Conservation (phyloP, 129 eudicot genomes). For the Deinandra increscens region DNA sequence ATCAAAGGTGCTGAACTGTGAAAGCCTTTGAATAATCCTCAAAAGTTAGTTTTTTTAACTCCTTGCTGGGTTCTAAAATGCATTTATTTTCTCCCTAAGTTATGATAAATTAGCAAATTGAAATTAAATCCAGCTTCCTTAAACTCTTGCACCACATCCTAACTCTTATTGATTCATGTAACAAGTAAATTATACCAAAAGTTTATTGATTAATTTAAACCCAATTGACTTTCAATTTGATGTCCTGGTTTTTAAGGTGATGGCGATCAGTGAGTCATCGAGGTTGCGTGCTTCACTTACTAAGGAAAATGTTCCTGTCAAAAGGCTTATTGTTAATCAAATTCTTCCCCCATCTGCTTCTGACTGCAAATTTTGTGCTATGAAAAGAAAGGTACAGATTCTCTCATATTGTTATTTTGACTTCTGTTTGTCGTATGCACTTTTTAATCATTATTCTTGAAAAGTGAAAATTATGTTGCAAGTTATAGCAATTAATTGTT, state of each 20-base stretch:
- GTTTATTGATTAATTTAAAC: neutral
- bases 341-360: conserved; percentile 92
- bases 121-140: neutral
- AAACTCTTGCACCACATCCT: neutral
- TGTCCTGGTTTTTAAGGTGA: neutral
- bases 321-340: conserved; percentile 91
- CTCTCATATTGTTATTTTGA: neutral
- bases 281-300: conserved; percentile 82
- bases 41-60: neutral
- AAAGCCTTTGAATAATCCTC: neutral
- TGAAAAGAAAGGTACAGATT: conserved; percentile 79
- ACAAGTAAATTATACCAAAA: neutral
- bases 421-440: neutral
- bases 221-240: neutral
- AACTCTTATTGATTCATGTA: neutral
- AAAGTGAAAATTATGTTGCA: neutral
- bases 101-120: neutral
- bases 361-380: conserved; percentile 95
- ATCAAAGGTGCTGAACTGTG: neutral
- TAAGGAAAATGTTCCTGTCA: conserved; percentile 90
- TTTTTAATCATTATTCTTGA: neutral
- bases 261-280: conserved; percentile 87
- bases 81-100: neutral
- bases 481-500: neutral
- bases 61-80: neutral